Base-by-base conservation (phyloP, 768 basidiomycete species). In the Russula emetica region DNA sequence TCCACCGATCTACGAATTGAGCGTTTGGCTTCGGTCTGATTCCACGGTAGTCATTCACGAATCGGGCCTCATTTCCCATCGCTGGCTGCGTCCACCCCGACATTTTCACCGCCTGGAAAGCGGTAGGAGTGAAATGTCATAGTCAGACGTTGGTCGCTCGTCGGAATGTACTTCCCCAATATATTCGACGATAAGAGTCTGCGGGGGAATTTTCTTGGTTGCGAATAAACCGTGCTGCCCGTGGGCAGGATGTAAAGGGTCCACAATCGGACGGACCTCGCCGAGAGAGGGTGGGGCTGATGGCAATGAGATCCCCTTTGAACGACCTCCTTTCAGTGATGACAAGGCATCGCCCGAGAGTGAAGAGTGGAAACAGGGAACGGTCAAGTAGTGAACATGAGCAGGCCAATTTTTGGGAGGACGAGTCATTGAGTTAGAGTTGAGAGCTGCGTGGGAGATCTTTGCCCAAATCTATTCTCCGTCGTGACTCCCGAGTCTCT, bases 11-110 rank as follows among this genome's bases (percentile, higher is more conserved):
- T 55, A 78, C 76, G 69, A 93, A 93, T 32, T 82, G 68, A 0
- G 85, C 88, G 68, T 94, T 94, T 5, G 91, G 85, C 71, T 78
- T 86, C 26, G 74, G 72, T 55, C 72, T 76, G n/a, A 94, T 78
- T 2, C 92, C 91, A 60, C 94, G 82, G 74, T 88, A 98, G 77
- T 96, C 94, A 69, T 97, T 97, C 63, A 92, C 79, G 72, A 96
- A 94, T 70, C 94, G 79, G 1, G 87, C 88, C 73, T 94, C 91
- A 74, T 95, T 97, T 32, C 94, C 94, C 78, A 83, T 83, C 3
- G 50, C 68, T n/a, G 32, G 78, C 78, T 22, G 93, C 92, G 72
- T 97, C 94, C 45, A 90, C 78, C 1, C 92, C 94, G 22, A 94
- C 82, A 70, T 78, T 86, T 45, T 83, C 84, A 57, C 80, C 45